A percentile compares a stretch with the other conserved stretches of the same genome.
These are phyloP conservation scores for Alternaria sp. DNA, from an alignment of 2,329 filamentous ascomycete species.

Conservation along the genomic window DNA sequence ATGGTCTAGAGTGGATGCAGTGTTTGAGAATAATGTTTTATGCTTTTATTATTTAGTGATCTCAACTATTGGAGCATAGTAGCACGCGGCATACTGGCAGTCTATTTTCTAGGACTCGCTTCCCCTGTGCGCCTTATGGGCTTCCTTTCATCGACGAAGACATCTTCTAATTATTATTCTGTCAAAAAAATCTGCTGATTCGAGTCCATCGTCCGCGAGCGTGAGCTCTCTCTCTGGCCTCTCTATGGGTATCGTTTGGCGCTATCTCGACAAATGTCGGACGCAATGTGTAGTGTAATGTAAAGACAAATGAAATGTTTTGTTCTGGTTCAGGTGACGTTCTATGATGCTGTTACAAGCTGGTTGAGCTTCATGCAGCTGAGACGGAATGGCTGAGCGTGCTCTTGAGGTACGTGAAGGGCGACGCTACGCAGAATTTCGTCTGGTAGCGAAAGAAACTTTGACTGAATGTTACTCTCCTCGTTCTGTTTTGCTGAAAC, in stretches of 20 bases:
- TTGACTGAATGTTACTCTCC: neutral
- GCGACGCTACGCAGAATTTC: slow-evolving; percentile 2
- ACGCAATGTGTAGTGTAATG: neutral
- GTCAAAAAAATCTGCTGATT: too few relatives aligned
- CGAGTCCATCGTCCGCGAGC: too few relatives aligned
- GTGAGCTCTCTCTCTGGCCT: too few relatives aligned
- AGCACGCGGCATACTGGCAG: too few relatives aligned
- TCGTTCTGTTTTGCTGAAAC: neutral
- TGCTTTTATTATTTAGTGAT: neutral
- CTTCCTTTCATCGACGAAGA: too few relatives aligned
- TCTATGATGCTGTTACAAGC: neutral
- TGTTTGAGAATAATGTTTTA: neutral
- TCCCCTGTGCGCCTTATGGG: too few relatives aligned
- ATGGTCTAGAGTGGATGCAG: neutral
- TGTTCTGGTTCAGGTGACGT: neutral
- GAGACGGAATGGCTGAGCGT: slow-evolving; percentile 5
- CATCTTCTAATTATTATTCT: too few relatives aligned
- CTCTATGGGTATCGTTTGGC: neutral
- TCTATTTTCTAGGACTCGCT: too few relatives aligned
- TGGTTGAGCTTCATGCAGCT: slow-evolving; percentile 8
- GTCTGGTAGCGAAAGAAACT: neutral
- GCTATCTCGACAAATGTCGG: neutral
- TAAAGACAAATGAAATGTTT: slow-evolving; percentile 2
- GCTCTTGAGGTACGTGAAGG: neutral
- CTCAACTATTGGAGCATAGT: too few relatives aligned